Evolutionary conservation across 2,329 filamentous ascomycete genomes (phyloP).

Genomic region (Penicillium sp.): DNA sequence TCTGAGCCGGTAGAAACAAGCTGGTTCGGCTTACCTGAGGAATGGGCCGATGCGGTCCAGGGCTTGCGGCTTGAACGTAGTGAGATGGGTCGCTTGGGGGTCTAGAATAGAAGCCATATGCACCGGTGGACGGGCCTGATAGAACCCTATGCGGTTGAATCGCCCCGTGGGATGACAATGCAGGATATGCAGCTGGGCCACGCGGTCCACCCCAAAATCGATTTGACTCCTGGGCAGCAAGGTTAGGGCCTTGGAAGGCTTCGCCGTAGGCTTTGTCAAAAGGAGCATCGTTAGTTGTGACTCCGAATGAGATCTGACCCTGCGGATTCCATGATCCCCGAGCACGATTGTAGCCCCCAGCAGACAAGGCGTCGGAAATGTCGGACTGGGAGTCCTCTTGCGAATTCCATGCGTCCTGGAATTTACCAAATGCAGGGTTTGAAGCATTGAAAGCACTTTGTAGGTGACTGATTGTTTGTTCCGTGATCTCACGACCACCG

Average conservation of each 20-base stretch:
- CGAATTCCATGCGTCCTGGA: conserved; percentile 45
- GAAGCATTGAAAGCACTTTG: conserved; percentile 57
- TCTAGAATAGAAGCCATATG: conserved; percentile 30
- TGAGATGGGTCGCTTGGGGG: conserved; percentile 33
- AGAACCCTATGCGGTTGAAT: conserved; percentile 36
- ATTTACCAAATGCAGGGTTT: conserved; percentile 43
- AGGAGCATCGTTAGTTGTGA: conserved; percentile 19
- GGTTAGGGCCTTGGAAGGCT: conserved; percentile 18
- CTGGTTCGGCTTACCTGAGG: conserved; percentile 34
- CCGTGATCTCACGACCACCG: conserved; percentile 49
- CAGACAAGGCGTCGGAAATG: conserved; percentile 44
- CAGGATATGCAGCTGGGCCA: conserved; percentile 20
- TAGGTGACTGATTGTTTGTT: conserved; percentile 52
- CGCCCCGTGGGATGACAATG: conserved; percentile 19
- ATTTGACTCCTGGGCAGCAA: conserved; percentile 28
- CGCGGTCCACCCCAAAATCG: conserved; percentile 35
- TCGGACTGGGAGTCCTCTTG: conserved; percentile 49
- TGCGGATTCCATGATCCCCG: conserved; percentile 34
- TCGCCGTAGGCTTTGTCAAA: conserved; percentile 33
- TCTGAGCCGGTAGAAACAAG: conserved; percentile 35
- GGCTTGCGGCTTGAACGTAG: conserved; percentile 26
- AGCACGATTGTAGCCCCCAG: conserved; percentile 43
- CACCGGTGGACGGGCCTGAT: conserved; percentile 33
- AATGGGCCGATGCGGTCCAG: conserved; percentile 30
- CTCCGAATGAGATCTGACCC: conserved; percentile 30